Base-by-base conservation (phyloP, 1,284 basidiomycete species). In the Ustilago curta region DNA sequence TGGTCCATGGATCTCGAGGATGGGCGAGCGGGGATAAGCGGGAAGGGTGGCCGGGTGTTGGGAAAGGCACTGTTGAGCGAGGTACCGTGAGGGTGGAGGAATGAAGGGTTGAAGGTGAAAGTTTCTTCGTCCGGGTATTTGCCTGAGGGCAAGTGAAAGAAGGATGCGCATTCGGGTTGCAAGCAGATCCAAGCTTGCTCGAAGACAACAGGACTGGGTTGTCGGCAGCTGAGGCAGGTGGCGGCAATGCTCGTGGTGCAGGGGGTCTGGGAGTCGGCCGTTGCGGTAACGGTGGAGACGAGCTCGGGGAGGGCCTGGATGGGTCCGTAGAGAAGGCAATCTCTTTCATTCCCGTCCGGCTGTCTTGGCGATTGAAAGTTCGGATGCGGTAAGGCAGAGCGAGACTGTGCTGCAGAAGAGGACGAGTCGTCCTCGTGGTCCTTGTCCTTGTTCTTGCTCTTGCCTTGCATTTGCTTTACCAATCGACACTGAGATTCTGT, bases 181-280 rank as follows among this genome's bases (percentile, higher is more conserved):
- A 76, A 59, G 52, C 77, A 78, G 47, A 70, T 70, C 75, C 75
- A 78, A 5, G 67, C 67, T 21, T 19, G 21, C 25, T 58, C 43
- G 56, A 66, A 78, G 23, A 77, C 64, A 19, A 57, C 29, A 1
- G 69, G 62, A 9, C 54, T 59, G 11, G 63, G 16, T 4, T 18
- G 55, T 12, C 29, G 18, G 40, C 70, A 76, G 11, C 21, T 1
- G 27, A 48, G 23, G 19, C 70, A 72, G 21, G 43, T 60, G 9
- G 70, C 68, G 0, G 68, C 23, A 14, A 60, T 56, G 31, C 53
- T 8, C 9, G 31, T 49, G 49, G 40, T 57, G 57, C 58, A 70
- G 1, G 68, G 61, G 14, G 57, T 31, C 7, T 35, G 8, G 8
- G 49, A 23, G 8, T 52, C 23, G 8, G 37, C 18, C 12, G 57